phyloP scores from a whole-genome alignment of 345 rosid species.

The Sonneratia alba region DNA sequence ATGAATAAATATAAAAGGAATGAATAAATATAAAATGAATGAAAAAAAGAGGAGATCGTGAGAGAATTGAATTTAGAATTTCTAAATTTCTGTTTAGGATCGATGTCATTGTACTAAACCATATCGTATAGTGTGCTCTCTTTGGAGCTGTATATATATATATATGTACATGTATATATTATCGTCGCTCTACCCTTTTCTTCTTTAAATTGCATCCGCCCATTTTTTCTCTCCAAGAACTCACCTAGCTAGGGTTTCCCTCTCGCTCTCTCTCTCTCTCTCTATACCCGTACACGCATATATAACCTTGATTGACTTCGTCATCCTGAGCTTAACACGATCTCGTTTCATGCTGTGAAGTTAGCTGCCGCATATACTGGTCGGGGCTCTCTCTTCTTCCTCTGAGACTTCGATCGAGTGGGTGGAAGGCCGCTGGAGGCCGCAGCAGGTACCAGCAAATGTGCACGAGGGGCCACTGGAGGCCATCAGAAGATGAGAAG shows the following conservation, averaged over 20 bases:
- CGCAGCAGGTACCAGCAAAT: not conserved
- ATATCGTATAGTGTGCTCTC: no score
- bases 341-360: not conserved
- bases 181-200: not conserved
- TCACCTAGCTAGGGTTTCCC: constrained; percentile 7
- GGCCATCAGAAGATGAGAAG: constrained; percentile 38
- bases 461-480: constrained; percentile 45
- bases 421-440: not conserved
- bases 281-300: not conserved
- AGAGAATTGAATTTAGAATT: no score
- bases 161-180: not conserved
- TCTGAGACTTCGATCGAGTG: not conserved
- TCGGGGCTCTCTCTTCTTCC: not conserved
- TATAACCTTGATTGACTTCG: not conserved
- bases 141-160: not conserved
- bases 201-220: constrained; percentile 1
- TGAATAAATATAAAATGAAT: no score
- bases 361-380: no score
- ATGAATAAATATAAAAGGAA: no score
- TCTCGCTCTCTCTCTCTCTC: not conserved
- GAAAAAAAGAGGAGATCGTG: no score
- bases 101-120: no score
- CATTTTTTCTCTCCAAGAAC: constrained; percentile 2
- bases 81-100: not conserved
- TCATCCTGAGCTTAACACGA: not conserved